Evolutionary conservation across 768 basidiomycete species (phyloP).

Genomic region (Gloeopeniophorella convolvens): DNA sequence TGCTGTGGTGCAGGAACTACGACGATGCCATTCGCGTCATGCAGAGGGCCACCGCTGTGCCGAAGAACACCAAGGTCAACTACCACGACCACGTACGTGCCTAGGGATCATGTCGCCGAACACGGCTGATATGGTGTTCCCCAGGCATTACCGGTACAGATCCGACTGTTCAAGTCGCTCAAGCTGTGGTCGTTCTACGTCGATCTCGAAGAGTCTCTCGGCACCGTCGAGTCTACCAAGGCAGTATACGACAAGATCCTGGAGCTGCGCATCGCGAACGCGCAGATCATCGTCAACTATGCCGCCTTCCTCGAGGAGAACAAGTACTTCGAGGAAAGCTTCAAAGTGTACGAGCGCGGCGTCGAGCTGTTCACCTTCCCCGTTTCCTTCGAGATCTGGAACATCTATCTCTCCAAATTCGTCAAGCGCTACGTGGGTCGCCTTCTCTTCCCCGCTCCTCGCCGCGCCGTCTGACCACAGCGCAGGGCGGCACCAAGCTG

Average conservation of each 20-base stretch:
- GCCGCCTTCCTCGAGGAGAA: slow-evolving; percentile 97
- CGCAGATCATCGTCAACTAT: slow-evolving; percentile 95
- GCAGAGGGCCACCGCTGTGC: slow-evolving; percentile 91
- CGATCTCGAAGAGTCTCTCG: slow-evolving; percentile 95
- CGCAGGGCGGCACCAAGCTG: slow-evolving; percentile 83
- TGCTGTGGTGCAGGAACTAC: slow-evolving; percentile 68
- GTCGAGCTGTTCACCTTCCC: slow-evolving; percentile 98
- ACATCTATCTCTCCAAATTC: slow-evolving; percentile 96
- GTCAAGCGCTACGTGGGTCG: slow-evolving; percentile 85
- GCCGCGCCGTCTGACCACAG: neutral
- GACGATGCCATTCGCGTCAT: slow-evolving; percentile 93
- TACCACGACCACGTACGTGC: slow-evolving; percentile 87
- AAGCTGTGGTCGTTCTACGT: slow-evolving; percentile 99
- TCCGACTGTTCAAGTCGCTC: slow-evolving; percentile 91
- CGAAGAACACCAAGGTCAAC: slow-evolving; percentile 84
- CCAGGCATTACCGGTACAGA: slow-evolving; percentile 78
- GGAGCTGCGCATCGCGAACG: slow-evolving; percentile 95
- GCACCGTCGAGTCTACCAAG: slow-evolving; percentile 87
- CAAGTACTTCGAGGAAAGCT: slow-evolving; percentile 97
- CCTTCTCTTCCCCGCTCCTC: neutral
- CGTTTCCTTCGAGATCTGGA: slow-evolving; percentile 98
- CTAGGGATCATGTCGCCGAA: slow-evolving; percentile 15
- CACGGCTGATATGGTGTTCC: neutral
- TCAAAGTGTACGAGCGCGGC: slow-evolving; percentile 97
- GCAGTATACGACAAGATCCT: slow-evolving; percentile 93